Evolutionary conservation across 768 basidiomycete genomes (phyloP).

Genomic region (Russula emetica): DNA sequence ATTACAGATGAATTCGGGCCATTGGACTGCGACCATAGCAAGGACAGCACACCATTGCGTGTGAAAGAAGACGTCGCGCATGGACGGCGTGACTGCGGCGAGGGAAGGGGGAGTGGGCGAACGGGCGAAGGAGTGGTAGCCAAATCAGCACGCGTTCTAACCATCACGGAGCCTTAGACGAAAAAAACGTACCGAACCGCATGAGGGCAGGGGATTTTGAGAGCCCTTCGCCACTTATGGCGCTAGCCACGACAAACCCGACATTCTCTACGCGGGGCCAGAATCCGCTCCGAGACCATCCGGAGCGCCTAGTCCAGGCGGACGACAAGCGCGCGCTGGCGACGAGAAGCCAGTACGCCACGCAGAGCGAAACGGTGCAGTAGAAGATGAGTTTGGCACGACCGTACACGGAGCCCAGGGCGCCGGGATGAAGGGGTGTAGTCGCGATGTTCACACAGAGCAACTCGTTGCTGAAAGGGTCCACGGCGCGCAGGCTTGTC

Average conservation of each 20-base stretch:
- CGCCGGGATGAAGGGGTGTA: constrained; percentile 67
- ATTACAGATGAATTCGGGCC: constrained; percentile 90
- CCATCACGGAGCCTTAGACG: neutral
- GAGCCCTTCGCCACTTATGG: constrained; percentile 86
- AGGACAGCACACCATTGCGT: constrained; percentile 89
- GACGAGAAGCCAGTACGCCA: constrained; percentile 78
- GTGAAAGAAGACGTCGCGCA: constrained; percentile 89
- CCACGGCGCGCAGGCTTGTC: constrained; percentile 84
- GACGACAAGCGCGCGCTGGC: constrained; percentile 76
- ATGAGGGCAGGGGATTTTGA: constrained; percentile 81
- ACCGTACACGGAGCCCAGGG: constrained; percentile 57
- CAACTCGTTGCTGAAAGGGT: constrained; percentile 77
- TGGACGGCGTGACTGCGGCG: constrained; percentile 75
- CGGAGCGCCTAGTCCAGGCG: constrained; percentile 73
- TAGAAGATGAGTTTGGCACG: constrained; percentile 65
- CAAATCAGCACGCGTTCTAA: neutral
- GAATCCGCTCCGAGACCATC: constrained; percentile 54
- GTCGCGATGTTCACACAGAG: constrained; percentile 75
- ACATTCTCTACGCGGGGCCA: constrained; percentile 76
- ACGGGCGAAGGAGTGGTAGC: neutral
- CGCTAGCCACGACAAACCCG: constrained; percentile 87
- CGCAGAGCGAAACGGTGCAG: constrained; percentile 65
- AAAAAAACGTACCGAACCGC: constrained; percentile 67
- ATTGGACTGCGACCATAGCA: constrained; percentile 91
- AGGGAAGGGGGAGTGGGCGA: neutral